Percentiles rank a stretch among this genome's conserved stretches.
Conservation (phyloP, 2,329 filamentous ascomycete species). For the Hypoxylon sp. region DNA sequence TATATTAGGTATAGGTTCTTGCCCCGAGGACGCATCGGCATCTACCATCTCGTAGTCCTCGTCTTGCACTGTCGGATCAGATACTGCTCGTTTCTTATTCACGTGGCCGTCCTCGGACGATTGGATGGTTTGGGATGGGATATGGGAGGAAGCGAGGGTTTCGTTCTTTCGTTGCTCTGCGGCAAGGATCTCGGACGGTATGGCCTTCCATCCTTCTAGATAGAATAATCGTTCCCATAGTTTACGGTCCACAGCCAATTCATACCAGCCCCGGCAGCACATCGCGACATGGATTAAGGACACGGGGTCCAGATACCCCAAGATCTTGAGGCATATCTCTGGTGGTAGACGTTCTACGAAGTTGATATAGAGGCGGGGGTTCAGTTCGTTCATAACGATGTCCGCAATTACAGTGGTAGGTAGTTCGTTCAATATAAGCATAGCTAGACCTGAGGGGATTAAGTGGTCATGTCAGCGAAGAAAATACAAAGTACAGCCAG, state of each 20-base stretch:
- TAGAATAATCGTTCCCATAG: conserved; percentile 90
- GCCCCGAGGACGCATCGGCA: conserved; percentile 52
- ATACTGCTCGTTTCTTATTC: conserved; percentile 69
- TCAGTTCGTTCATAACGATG: conserved; percentile 81
- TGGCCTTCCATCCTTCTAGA: conserved; percentile 86
- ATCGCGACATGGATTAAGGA: conserved; percentile 85
- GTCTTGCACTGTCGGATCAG: conserved; percentile 57
- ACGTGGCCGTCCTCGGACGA: conserved; percentile 66
- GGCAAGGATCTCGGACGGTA: conserved; percentile 73
- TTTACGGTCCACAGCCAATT: conserved; percentile 83
- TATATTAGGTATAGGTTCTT: conserved; percentile 46
- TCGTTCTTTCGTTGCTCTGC: conserved; percentile 75
- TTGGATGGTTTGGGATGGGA: conserved; percentile 60
- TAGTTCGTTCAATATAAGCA: conserved; percentile 81
- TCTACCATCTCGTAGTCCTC: conserved; percentile 67
- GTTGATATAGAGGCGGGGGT: conserved; percentile 91
- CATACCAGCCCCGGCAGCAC: conserved; percentile 86
- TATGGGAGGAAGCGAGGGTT: conserved; percentile 57
- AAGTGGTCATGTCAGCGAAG: conserved; percentile 17
- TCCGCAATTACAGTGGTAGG: conserved; percentile 84
- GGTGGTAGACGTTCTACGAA: conserved; percentile 88
- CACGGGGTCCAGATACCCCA: conserved; percentile 85
- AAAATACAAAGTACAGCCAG: conserved; percentile 41
- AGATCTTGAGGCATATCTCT: conserved; percentile 91
- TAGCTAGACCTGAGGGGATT: conserved; percentile 77